Conservation (phyloP, 129 eudicot species). For the Heracleum sosnowskyi region DNA sequence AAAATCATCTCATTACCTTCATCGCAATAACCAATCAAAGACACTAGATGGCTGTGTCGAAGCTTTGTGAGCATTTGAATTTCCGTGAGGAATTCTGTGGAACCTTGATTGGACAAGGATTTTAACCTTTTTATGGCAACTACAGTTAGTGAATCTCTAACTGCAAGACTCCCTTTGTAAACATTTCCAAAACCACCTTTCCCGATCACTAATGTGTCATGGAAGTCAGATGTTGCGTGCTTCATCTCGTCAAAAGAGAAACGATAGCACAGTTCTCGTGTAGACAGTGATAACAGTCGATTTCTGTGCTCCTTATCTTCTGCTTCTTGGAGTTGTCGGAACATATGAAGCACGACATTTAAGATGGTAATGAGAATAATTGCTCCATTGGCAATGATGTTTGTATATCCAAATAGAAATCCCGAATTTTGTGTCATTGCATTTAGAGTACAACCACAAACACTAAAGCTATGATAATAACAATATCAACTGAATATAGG, state of each 20-base stretch:
- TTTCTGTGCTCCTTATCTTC: background rate
- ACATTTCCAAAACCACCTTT: background rate
- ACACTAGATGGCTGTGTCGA: background rate
- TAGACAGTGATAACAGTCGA: background rate
- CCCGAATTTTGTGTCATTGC: too few relatives aligned
- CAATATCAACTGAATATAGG: too few relatives aligned
- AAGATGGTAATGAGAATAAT: background rate
- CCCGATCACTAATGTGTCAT: background rate
- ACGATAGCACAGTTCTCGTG: background rate
- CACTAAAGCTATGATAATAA: background rate
- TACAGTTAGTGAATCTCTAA: too few relatives aligned
- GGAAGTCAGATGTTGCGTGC: background rate
- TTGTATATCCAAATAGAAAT: too few relatives aligned
- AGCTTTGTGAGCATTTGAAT: background rate
- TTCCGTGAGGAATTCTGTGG: background rate
- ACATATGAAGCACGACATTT: slow-evolving; percentile 8
- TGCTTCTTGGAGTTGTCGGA: slow-evolving; percentile 10
- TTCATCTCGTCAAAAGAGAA: background rate
- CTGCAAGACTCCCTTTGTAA: background rate
- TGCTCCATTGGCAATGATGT: background rate
- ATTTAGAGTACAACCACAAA: too few relatives aligned
- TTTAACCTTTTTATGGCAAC: slow-evolving; percentile 3
- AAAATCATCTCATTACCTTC: background rate
- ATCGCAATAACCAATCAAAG: slow-evolving; percentile 6
- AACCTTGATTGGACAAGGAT: background rate